A percentile compares a stretch with the other conserved stretches of the same genome.
Conservation (phyloP, 495 filamentous ascomycete species). For the Xylaria nigripes region DNA sequence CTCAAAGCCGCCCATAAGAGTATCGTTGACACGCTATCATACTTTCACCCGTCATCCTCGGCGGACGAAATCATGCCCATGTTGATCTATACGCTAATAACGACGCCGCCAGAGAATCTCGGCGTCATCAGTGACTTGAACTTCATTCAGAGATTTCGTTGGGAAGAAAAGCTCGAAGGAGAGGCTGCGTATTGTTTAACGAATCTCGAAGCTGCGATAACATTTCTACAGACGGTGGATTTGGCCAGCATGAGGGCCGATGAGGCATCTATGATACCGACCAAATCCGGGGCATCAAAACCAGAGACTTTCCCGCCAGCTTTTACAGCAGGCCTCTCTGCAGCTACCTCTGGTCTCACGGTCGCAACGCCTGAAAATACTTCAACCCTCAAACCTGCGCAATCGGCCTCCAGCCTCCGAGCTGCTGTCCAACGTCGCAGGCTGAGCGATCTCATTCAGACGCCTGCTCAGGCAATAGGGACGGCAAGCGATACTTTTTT, state of each 20-base stretch:
- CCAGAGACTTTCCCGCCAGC: slow-evolving; percentile 46
- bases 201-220: slow-evolving; percentile 89
- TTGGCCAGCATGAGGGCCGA: slow-evolving; percentile 85
- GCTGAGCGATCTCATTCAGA: slow-evolving; percentile 75
- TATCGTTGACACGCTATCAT: slow-evolving; percentile 79
- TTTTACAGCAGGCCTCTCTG: slow-evolving; percentile 36
- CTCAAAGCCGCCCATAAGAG: slow-evolving; percentile 84
- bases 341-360: slow-evolving; percentile 26
- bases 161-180: slow-evolving; percentile 76
- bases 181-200: slow-evolving; percentile 95
- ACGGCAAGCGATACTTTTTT: slow-evolving; percentile 77
- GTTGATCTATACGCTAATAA: slow-evolving; percentile 90
- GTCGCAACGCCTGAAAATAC: slow-evolving; percentile 28
- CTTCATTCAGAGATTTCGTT: slow-evolving; percentile 91
- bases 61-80: slow-evolving; percentile 96
- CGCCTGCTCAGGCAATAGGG: slow-evolving; percentile 68
- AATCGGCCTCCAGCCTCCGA: slow-evolving; percentile 33
- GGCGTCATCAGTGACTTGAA: slow-evolving; percentile 86
- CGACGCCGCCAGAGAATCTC: slow-evolving; percentile 76
- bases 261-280: slow-evolving; percentile 54
- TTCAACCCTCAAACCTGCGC: slow-evolving; percentile 36
- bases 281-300: slow-evolving; percentile 46
- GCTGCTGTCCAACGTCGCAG: slow-evolving; percentile 49
- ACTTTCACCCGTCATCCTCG: slow-evolving; percentile 79
- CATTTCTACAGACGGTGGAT: slow-evolving; percentile 96